phyloP scores from a whole-genome alignment of 2,329 filamentous ascomycete species.

The Aspergillus hortae region DNA sequence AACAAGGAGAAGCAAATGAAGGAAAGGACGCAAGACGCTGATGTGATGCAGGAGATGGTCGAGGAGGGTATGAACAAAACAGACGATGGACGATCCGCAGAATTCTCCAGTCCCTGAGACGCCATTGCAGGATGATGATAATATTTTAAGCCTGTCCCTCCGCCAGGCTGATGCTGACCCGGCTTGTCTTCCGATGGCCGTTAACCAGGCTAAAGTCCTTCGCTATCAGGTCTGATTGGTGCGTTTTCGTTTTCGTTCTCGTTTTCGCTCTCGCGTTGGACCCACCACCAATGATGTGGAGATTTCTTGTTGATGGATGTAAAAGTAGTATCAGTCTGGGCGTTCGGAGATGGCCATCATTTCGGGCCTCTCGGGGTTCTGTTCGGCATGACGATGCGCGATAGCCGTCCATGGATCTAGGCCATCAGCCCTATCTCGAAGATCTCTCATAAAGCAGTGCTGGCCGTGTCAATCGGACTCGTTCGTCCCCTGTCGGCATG shows the following conservation, averaged over 20 bases:
- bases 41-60: background rate
- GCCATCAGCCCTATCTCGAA: background rate
- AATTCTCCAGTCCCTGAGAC: background rate
- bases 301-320: no score
- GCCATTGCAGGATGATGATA: background rate
- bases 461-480: background rate
- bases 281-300: background rate
- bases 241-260: slow-evolving; percentile 24
- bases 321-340: no score
- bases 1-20: background rate
- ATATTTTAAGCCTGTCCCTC: slow-evolving; percentile 10
- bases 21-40: background rate
- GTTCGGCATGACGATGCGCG: no score
- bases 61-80: no score
- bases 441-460: background rate
- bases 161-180: background rate
- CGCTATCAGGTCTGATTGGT: slow-evolving; percentile 8
- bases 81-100: no score
- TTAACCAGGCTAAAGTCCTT: background rate
- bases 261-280: slow-evolving; percentile 10
- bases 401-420: no score
- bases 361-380: no score
- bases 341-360: no score
- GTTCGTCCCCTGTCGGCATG: background rate
- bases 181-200: background rate